Percentiles rank a stretch among this genome's conserved stretches.
These are phyloP conservation scores for Plenodomus tracheiphilus DNA, from an alignment of 2,329 filamentous ascomycete genomes.

Conservation along the genomic window DNA sequence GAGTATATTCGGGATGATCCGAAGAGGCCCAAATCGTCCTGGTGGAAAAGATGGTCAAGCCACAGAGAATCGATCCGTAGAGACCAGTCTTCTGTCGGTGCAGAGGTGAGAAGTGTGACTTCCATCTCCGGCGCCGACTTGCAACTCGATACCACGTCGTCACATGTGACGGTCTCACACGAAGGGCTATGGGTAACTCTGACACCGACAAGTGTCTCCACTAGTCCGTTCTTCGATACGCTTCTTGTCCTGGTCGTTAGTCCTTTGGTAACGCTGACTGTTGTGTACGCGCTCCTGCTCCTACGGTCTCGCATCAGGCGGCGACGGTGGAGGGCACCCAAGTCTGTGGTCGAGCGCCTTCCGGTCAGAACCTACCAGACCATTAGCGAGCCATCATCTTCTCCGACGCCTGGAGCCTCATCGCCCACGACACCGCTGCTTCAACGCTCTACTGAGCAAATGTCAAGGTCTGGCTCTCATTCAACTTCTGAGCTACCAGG, in stretches of 20 bases:
- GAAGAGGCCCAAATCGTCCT: constrained; percentile 23
- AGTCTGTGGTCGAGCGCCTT: constrained; percentile 91
- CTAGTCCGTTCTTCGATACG: constrained; percentile 93
- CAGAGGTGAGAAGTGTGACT: constrained; percentile 21
- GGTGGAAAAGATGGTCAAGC: constrained; percentile 30
- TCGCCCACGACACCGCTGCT: constrained; percentile 82
- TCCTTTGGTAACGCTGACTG: constrained; percentile 85
- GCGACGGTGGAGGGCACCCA: constrained; percentile 93
- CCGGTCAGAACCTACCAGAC: constrained; percentile 95
- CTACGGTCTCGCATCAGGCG: constrained; percentile 86
- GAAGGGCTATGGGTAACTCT: constrained; percentile 96
- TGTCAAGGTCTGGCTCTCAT: constrained; percentile 65
- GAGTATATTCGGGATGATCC: constrained; percentile 5
- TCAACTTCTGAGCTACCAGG: constrained; percentile 63
- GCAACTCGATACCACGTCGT: constrained; percentile 9
- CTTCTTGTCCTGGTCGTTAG: constrained; percentile 95
- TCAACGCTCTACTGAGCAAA: constrained; percentile 49
- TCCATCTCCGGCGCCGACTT: constrained; percentile 20
- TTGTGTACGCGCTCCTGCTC: constrained; percentile 88
- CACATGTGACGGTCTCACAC: constrained; percentile 51
- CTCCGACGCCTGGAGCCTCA: constrained; percentile 65
- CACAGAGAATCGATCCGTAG: constrained; percentile 20
- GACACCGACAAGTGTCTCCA: constrained; percentile 82
- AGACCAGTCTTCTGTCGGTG: constrained; percentile 13
- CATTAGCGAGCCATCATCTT: constrained; percentile 63